Percentiles rank a stretch among this genome's conserved stretches.
phyloP scores from a whole-genome alignment of 306 rosid genomes.

The Prunus campanulata region DNA sequence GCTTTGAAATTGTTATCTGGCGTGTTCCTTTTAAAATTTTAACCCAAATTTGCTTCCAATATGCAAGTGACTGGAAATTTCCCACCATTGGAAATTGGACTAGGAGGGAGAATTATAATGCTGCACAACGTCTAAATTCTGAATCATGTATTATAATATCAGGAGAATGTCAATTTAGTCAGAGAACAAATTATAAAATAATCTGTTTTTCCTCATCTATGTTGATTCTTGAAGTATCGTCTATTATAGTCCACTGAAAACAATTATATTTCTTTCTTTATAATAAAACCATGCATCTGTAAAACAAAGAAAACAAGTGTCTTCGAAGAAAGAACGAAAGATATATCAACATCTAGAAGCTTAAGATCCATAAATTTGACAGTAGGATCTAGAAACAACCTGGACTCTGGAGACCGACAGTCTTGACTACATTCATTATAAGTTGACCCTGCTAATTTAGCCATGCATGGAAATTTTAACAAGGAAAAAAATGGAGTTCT shows the following conservation, averaged over 20 bases:
- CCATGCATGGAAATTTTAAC: background rate
- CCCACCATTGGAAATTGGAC: background rate
- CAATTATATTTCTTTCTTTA: too few species aligned
- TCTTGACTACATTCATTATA: background rate
- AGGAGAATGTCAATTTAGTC: background rate
- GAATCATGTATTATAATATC: background rate
- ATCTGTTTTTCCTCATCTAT: background rate
- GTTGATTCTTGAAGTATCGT: background rate
- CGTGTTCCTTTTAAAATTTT: background rate
- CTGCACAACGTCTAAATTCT: too few species aligned
- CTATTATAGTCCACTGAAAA: background rate
- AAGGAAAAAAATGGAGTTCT: background rate
- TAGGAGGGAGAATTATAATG: background rate
- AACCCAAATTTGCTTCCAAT: background rate
- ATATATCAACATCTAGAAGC: slow-evolving; percentile 17
- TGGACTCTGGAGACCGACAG: background rate
- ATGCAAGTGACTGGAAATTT: background rate
- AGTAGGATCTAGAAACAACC: background rate
- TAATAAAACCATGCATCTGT: background rate
- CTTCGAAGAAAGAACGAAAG: background rate
- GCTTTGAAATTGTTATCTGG: background rate
- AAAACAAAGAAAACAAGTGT: background rate
- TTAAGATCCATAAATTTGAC: background rate
- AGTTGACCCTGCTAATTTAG: background rate
- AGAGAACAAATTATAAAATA: background rate